phyloP scores from a whole-genome alignment of 805 yeast genomes.

The Suhomyces emberorum region DNA sequence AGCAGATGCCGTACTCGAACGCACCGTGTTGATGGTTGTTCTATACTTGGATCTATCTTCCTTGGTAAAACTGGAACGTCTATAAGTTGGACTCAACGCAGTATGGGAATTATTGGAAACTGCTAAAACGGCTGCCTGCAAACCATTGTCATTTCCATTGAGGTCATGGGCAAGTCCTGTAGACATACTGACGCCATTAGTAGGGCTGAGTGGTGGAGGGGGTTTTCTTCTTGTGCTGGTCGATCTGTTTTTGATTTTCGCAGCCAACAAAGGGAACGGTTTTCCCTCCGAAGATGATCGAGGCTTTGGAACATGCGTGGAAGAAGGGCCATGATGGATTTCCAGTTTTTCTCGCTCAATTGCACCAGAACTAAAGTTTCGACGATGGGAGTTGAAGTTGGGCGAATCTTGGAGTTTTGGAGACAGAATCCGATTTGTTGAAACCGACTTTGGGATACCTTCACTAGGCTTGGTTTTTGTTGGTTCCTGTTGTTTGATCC shows the following conservation, averaged over 20 bases:
- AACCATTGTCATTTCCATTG: slow-evolving; percentile 22
- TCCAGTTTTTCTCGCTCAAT: neutral
- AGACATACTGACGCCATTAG: slow-evolving; percentile 22
- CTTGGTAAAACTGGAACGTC: slow-evolving; percentile 38
- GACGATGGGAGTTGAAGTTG: slow-evolving; percentile 11
- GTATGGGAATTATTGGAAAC: slow-evolving; percentile 29
- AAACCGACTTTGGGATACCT: neutral
- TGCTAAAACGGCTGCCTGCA: slow-evolving; percentile 46
- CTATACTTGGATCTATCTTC: slow-evolving; percentile 15
- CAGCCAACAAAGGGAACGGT: slow-evolving; percentile 12
- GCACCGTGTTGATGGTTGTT: slow-evolving; percentile 4
- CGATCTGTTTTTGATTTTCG: slow-evolving; percentile 12
- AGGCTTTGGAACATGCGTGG: neutral
- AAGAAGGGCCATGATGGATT: neutral
- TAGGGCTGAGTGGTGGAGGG: slow-evolving; percentile 26
- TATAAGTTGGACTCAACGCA: slow-evolving; percentile 17
- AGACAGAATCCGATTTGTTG: slow-evolving; percentile 6
- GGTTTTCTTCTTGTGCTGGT: slow-evolving; percentile 24
- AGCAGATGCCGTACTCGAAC: slow-evolving; percentile 1
- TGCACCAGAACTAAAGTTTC: slow-evolving; percentile 5
- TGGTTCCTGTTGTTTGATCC: slow-evolving; percentile 1
- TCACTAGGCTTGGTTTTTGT: neutral
- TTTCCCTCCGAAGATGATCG: slow-evolving; percentile 1
- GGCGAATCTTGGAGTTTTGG: slow-evolving; percentile 25
- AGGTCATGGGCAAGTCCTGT: slow-evolving; percentile 25